Percentiles rank a stretch among this genome's conserved stretches.
Evolutionary conservation across 2,329 filamentous ascomycete species (phyloP).

Genomic region (Fusarium decemcellulare): DNA sequence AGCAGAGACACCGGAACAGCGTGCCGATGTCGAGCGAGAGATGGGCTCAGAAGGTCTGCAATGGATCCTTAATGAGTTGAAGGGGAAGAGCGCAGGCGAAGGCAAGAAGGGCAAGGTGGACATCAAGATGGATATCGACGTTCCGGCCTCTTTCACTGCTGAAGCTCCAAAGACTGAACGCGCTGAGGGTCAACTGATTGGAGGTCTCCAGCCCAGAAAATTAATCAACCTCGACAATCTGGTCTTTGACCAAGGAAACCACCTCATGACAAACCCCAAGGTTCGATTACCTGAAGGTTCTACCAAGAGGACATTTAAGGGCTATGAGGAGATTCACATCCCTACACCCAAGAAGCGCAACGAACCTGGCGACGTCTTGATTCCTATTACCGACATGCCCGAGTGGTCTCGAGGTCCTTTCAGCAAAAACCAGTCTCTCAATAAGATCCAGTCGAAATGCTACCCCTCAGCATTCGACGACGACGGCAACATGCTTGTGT

Average conservation of each 20-base stretch:
- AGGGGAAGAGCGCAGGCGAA: slow-evolving; percentile 76
- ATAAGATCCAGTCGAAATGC: slow-evolving; percentile 96
- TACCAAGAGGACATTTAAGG: slow-evolving; percentile 95
- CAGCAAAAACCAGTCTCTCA: slow-evolving; percentile 87
- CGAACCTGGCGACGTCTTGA: slow-evolving; percentile 83
- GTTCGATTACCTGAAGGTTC: slow-evolving; percentile 95
- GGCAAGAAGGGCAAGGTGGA: slow-evolving; percentile 79
- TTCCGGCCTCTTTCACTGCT: slow-evolving; percentile 71
- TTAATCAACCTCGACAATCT: slow-evolving; percentile 96
- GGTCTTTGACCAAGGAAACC: slow-evolving; percentile 97
- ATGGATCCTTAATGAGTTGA: slow-evolving; percentile 89
- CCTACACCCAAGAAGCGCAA: slow-evolving; percentile 90
- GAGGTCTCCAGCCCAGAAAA: slow-evolving; percentile 88
- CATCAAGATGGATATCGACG: slow-evolving; percentile 96
- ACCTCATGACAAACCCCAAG: slow-evolving; percentile 99
- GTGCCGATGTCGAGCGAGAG: slow-evolving; percentile 85
- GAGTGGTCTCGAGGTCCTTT: slow-evolving; percentile 94
- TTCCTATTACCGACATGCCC: slow-evolving; percentile 89
- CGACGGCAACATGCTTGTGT: slow-evolving; percentile 98
- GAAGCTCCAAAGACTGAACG: slow-evolving; percentile 67
- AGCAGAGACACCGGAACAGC: slow-evolving; percentile 84
- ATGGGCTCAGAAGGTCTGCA: slow-evolving; percentile 92
- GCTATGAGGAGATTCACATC: slow-evolving; percentile 98
- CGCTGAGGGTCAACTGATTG: slow-evolving; percentile 78
- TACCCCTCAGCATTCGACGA: slow-evolving; percentile 92